phyloP scores from a whole-genome alignment of 495 filamentous ascomycete genomes.

The Chaetomium cochliodes region DNA sequence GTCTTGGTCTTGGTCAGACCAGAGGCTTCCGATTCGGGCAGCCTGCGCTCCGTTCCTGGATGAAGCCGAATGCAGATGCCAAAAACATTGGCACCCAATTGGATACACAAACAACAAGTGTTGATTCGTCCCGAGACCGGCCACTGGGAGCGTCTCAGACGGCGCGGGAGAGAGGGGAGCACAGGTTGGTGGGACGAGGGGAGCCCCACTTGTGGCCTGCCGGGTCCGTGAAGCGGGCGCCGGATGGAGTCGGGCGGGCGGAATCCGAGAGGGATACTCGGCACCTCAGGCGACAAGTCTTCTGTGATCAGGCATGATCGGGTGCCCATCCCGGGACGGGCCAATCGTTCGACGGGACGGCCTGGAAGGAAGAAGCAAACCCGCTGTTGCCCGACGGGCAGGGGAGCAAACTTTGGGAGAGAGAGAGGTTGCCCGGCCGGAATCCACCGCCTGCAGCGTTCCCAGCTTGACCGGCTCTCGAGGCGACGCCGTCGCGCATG shows the following conservation, averaged over 20 bases:
- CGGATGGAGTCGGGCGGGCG: conserved; percentile 3
- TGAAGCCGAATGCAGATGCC: neutral
- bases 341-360: conserved; percentile 2
- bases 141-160: conserved; percentile 12
- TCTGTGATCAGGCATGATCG: conserved; percentile 9
- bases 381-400: neutral
- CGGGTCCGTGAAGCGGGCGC: conserved; percentile 7
- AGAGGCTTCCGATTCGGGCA: conserved; percentile 1
- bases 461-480: neutral
- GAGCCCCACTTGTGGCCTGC: neutral
- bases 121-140: neutral
- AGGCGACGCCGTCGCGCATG: neutral
- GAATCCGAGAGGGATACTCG: conserved; percentile 9
- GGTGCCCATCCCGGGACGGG: conserved; percentile 1
- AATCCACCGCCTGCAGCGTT: neutral
- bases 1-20: neutral
- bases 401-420: neutral
- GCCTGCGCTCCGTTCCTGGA: neutral
- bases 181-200: conserved; percentile 12
- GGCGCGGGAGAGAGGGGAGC: neutral
- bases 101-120: neutral
- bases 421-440: neutral
- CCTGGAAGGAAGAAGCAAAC: neutral
- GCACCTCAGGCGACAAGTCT: neutral
- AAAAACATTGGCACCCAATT: conserved; percentile 11